Percentiles rank a stretch among this genome's conserved stretches.
These are phyloP conservation scores for Mucor lusitanicus DNA, from an alignment of 371 early-diverging fungal genomes.

Conservation along the genomic window DNA sequence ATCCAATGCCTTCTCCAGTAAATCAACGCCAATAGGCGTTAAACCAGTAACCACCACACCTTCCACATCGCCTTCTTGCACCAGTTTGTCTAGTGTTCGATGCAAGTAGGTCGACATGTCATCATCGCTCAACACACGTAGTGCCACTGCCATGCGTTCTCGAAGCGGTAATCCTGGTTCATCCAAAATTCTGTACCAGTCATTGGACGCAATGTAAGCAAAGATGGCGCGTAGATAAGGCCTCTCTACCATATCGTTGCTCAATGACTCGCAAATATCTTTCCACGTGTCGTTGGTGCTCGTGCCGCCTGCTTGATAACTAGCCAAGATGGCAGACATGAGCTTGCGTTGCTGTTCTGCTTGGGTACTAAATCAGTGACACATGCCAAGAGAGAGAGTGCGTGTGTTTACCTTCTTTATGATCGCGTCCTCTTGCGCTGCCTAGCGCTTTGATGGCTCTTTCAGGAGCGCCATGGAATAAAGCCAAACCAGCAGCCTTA, in stretches of 20 bases:
- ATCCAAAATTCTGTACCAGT: constrained; percentile 72
- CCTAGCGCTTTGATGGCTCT: constrained; percentile 77
- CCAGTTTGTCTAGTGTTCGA: constrained; percentile 46
- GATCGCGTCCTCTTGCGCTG: constrained; percentile 40
- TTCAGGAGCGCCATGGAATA: constrained; percentile 78
- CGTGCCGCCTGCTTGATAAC: constrained; percentile 45
- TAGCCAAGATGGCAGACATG: constrained; percentile 80
- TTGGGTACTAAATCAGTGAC: neutral
- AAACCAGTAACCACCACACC: constrained; percentile 81
- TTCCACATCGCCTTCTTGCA: constrained; percentile 66
- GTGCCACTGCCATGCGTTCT: constrained; percentile 79
- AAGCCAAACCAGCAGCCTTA: constrained; percentile 84
- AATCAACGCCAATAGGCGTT: constrained; percentile 57
- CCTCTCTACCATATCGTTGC: constrained; percentile 60
- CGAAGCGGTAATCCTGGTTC: constrained; percentile 62
- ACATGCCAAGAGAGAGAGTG: neutral
- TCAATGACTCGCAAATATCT: constrained; percentile 62
- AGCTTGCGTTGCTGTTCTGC: constrained; percentile 75
- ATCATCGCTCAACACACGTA: constrained; percentile 75
- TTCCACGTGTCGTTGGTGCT: constrained; percentile 56
- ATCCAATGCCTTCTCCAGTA: constrained; percentile 82
- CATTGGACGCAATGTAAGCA: constrained; percentile 72
- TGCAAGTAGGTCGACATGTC: constrained; percentile 61
- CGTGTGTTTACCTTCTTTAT: constrained; percentile 32
- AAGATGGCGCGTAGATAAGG: constrained; percentile 83